Evolutionary conservation across 768 basidiomycete species (phyloP), one percentile per base, ranked within the genome.

Genomic region (Termitomyces sp.): DNA sequence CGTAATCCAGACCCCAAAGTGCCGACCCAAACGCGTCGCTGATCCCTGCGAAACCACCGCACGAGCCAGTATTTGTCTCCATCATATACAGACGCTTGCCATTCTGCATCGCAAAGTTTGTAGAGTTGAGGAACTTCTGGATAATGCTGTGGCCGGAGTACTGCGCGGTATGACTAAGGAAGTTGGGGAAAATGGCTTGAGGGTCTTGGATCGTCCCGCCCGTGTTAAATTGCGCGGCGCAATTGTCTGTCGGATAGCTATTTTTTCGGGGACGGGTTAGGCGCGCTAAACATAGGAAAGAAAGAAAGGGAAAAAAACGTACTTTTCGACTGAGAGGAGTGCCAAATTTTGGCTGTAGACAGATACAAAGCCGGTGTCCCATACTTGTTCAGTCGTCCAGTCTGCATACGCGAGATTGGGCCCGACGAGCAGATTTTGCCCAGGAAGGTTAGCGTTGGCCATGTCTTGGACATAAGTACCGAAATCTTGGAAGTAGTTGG

Each of bases 221-320:
- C 5, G 68, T 62, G 26, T 75, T 76, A 58, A 75, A 85, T 56
- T 74, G 70, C 6, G 79, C 82, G 27, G 70, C 75, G 59, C 87
- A 89, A 61, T 88, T 88, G 69, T 88, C 79, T 14, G 73, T 72
- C 9, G 82, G 82, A 58, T 86, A 85, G 57, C 85, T 85, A 54
- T 5, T 18, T 12, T 36, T 46, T 31, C 63, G 9, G 72, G 68
- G 46, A 72, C 70, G 62, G 24, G 43, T 51, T 1, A 55, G n/a
- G 64, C 51, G 31, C 68, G 54, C 62, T 5, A 36, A 54, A 53
- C 3, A 29, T 39, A 26, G 63, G n/a, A n/a, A n/a, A 65, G 60
- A 56, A 39, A 3, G n/a, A 8, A n/a, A 39, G 39, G 42, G 52
- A 39, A 65, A 39, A 65, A 36, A 26, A 63, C 74, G 20, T 57